Percentiles rank a stretch among this genome's conserved stretches.
phyloP scores from a whole-genome alignment of 257 asterid species.

The Nicotiana undulata region DNA sequence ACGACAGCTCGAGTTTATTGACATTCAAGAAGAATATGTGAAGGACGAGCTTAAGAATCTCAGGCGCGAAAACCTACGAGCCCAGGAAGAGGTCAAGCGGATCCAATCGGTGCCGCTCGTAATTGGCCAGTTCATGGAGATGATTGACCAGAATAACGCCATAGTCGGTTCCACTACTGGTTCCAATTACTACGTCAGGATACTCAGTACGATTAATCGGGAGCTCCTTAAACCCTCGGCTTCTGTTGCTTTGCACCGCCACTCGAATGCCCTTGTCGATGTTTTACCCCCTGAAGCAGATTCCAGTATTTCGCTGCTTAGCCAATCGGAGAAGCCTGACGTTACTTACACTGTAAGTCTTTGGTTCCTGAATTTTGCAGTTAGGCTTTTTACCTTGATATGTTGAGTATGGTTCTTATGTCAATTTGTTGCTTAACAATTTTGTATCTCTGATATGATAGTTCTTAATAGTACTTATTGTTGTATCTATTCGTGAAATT shows the following conservation, averaged over 20 bases:
- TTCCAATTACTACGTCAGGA: slow-evolving; percentile 64
- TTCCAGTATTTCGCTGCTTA: slow-evolving; percentile 67
- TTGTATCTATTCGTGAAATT: too few species aligned
- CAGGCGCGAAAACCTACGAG: slow-evolving; percentile 61
- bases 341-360: slow-evolving; percentile 53
- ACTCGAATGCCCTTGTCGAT: slow-evolving; percentile 69
- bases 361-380: background rate
- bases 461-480: background rate
- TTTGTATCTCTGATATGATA: background rate
- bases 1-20: slow-evolving; percentile 63
- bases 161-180: slow-evolving; percentile 80
- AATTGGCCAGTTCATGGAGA: slow-evolving; percentile 84
- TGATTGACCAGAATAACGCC: slow-evolving; percentile 74
- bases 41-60: slow-evolving; percentile 75
- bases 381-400: background rate
- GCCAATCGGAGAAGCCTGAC: slow-evolving; percentile 80
- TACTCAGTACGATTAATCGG: slow-evolving; percentile 63
- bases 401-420: background rate
- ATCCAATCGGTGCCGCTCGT: slow-evolving; percentile 78
- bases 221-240: slow-evolving; percentile 76
- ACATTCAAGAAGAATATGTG: slow-evolving; percentile 71
- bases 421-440: too few species aligned
- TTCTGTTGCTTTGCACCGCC: slow-evolving; percentile 72
- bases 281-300: slow-evolving; percentile 79
- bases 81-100: slow-evolving; percentile 86